A percentile compares a stretch with the other conserved stretches of the same genome.
These are phyloP conservation scores for Bretschneidera sinensis DNA, from an alignment of 345 rosid genomes.

Conservation along the genomic window DNA sequence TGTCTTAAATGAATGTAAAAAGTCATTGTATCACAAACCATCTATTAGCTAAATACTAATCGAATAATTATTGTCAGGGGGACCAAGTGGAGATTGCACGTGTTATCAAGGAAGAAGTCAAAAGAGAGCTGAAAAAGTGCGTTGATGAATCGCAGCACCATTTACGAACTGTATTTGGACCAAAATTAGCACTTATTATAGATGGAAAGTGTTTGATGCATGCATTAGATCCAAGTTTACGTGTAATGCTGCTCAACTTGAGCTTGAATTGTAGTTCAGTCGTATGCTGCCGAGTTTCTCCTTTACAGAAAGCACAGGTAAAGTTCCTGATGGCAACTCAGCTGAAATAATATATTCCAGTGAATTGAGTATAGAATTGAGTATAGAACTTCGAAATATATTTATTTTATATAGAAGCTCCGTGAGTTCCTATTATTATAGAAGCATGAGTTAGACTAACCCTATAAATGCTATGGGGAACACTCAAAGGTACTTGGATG, in stretches of 20 bases:
- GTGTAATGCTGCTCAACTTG: constrained; percentile 77
- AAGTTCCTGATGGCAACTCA: background rate
- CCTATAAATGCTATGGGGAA: no score
- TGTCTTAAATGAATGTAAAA: background rate
- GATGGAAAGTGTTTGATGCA: constrained; percentile 99
- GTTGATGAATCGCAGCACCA: constrained; percentile 77
- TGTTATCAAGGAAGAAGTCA: constrained; percentile 83
- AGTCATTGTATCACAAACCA: background rate
- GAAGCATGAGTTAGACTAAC: no score
- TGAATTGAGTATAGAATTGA: no score
- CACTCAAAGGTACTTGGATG: no score
- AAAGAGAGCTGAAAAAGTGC: constrained; percentile 62
- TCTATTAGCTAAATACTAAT: background rate
- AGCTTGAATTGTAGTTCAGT: constrained; percentile 96
- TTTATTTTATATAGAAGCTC: no score
- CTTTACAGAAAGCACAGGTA: constrained; percentile 99
- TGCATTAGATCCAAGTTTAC: constrained; percentile 86
- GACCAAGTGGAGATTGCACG: constrained; percentile 92
- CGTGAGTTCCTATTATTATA: no score
- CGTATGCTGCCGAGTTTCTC: constrained; percentile 99
- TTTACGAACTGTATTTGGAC: constrained; percentile 53
- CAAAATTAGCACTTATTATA: constrained; percentile 80
- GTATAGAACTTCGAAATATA: no score
- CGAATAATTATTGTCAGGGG: constrained; percentile 48
- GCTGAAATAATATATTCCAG: background rate